phyloP scores from a whole-genome alignment of 306 rosid genomes.

The Abrus precatorius region DNA sequence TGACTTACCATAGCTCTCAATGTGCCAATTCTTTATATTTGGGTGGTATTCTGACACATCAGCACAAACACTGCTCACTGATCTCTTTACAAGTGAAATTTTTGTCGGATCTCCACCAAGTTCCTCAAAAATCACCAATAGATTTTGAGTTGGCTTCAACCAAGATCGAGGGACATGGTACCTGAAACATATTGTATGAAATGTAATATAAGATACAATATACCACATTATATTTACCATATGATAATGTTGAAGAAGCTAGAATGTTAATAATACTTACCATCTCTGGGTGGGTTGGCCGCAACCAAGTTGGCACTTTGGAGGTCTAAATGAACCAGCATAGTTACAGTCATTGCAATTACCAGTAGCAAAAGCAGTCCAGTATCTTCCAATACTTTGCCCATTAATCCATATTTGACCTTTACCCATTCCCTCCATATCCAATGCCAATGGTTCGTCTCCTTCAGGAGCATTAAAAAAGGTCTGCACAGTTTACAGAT shows the following conservation, averaged over 20 bases:
- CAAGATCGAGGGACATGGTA: constrained; percentile 90
- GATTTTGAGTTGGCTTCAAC: constrained; percentile 74
- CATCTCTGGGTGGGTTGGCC: constrained; percentile 90
- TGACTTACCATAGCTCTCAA: constrained; percentile 54
- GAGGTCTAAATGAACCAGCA: constrained; percentile 75
- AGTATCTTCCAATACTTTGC: constrained; percentile 89
- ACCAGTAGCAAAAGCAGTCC: constrained; percentile 86
- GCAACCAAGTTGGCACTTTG: constrained; percentile 85
- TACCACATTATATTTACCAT: neutral
- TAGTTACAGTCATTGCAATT: constrained; percentile 74
- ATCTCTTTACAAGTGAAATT: constrained; percentile 68
- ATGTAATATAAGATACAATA: neutral
- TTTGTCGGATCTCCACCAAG: constrained; percentile 70
- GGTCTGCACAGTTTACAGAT: constrained; percentile 57
- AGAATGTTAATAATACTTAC: constrained; percentile 51
- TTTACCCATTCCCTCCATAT: constrained; percentile 89
- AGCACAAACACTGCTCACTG: constrained; percentile 69
- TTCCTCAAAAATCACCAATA: constrained; percentile 81
- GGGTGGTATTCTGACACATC: constrained; percentile 66
- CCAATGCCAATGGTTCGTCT: constrained; percentile 82
- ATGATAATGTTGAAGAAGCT: constrained; percentile 15
- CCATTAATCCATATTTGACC: constrained; percentile 95
- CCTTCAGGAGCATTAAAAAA: constrained; percentile 77
- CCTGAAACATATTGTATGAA: constrained; percentile 58
- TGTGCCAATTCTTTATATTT: constrained; percentile 54